These are phyloP conservation scores for Mrakiaceae sp. DNA, from an alignment of 1,284 basidiomycete genomes.

Conservation along the genomic window DNA sequence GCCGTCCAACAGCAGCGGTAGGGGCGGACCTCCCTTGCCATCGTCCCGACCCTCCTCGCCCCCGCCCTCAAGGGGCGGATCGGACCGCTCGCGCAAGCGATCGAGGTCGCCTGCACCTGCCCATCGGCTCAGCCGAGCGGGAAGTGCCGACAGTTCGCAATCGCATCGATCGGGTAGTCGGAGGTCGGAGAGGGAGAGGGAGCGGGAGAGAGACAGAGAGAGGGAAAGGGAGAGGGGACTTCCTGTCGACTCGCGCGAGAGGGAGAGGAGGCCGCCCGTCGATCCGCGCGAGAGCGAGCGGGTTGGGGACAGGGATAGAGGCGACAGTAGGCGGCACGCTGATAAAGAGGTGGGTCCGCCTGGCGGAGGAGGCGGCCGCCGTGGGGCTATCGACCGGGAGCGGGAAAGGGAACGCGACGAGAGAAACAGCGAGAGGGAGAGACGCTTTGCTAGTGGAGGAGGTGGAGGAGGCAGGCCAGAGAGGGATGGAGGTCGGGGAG, in stretches of 20 bases:
- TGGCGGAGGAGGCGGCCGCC: too few species aligned
- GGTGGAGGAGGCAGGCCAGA: not conserved
- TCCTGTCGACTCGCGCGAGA: too few species aligned
- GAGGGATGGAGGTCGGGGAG: not conserved
- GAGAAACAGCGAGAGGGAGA: not conserved
- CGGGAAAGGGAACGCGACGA: too few species aligned
- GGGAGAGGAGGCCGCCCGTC: too few species aligned
- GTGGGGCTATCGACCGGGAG: too few species aligned
- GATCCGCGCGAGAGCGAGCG: too few species aligned
- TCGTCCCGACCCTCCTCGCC: not conserved
- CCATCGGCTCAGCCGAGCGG: not conserved
- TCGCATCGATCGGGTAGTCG: not conserved
- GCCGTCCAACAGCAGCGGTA: not conserved
- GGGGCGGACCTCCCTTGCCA: too few species aligned
- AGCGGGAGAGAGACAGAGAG: not conserved
- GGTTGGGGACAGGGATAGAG: not conserved
- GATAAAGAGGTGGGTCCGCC: too few species aligned
- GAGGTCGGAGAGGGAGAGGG: not conserved
- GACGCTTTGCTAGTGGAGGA: not conserved
- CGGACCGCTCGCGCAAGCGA: not conserved
- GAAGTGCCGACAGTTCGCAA: not conserved
- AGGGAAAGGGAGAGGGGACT: not conserved
- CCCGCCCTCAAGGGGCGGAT: not conserved
- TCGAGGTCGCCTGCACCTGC: not conserved
- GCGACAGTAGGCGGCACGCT: too few species aligned